A percentile compares a stretch with the other conserved stretches of the same genome.
Conservation (phyloP, 495 filamentous ascomycete species). For the Bathelium albidoporum region DNA sequence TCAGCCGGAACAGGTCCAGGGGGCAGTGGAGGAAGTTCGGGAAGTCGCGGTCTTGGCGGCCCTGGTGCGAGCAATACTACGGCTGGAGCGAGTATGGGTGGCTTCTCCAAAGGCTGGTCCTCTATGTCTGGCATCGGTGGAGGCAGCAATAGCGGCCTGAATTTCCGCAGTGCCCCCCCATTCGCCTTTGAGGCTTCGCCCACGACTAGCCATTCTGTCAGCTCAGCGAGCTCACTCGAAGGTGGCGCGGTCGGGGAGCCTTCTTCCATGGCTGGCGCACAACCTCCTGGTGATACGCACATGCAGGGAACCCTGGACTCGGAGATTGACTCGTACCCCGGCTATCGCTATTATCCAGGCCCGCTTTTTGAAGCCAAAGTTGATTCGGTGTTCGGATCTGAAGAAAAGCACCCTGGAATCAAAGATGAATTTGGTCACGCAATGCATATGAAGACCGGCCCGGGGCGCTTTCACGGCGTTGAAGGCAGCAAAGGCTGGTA, state of each 20-base stretch:
- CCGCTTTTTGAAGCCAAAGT: slow-evolving; percentile 25
- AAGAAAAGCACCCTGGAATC: slow-evolving; percentile 18
- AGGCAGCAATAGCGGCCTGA: slow-evolving; percentile 4
- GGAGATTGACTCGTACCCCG: slow-evolving; percentile 19
- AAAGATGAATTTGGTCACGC: slow-evolving; percentile 25
- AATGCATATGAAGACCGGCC: slow-evolving; percentile 17
- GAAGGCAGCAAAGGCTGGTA: slow-evolving; percentile 27
- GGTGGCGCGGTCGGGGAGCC: slow-evolving; percentile 24
- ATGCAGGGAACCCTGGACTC: slow-evolving; percentile 26
- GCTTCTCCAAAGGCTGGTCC: slow-evolving; percentile 4
- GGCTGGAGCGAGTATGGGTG: slow-evolving; percentile 3
- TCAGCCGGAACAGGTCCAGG: slow-evolving; percentile 62
- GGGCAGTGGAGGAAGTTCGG: slow-evolving; percentile 43
- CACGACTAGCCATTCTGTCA: slow-evolving; percentile 23
- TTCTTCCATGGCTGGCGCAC: slow-evolving; percentile 10
- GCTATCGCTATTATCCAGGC: slow-evolving; percentile 29
- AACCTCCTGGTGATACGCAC: slow-evolving; percentile 18
- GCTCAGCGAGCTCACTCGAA: slow-evolving; percentile 28
- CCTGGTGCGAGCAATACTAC: slow-evolving; percentile 14
- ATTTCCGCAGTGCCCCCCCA: slow-evolving; percentile 13
- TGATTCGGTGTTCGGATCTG: slow-evolving; percentile 6
- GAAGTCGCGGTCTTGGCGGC: slow-evolving; percentile 27
- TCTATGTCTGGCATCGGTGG: slow-evolving; percentile 10
- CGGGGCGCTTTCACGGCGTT: slow-evolving; percentile 27
- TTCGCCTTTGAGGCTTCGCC: slow-evolving; percentile 24